A percentile compares a stretch with the other conserved stretches of the same genome.
phyloP scores from a whole-genome alignment of 345 rosid genomes.

The Eucalyptus victrix region DNA sequence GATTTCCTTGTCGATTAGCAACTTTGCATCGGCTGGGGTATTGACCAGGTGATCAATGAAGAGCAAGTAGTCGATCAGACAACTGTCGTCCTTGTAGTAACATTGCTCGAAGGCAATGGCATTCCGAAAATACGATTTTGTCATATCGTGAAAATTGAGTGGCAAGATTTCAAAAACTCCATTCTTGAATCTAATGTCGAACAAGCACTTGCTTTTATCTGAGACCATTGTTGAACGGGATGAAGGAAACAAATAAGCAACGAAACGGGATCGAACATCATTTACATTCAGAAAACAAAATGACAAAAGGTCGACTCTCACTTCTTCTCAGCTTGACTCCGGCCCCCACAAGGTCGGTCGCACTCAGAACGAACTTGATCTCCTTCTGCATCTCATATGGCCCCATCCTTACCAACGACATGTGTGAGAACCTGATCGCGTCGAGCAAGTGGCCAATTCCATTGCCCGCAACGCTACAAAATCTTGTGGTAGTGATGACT shows the following conservation, averaged over 20 bases:
- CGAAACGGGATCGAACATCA: neutral
- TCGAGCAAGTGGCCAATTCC: neutral
- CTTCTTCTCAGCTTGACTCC: neutral
- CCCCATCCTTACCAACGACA: neutral
- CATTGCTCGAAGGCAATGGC: constrained; percentile 2
- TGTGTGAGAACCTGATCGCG: neutral
- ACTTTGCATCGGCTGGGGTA: neutral
- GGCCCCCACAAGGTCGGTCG: neutral
- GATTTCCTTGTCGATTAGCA: neutral
- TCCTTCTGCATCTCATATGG: neutral
- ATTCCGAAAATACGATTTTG: neutral
- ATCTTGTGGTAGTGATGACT: neutral
- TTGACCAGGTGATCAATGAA: neutral
- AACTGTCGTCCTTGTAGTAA: neutral
- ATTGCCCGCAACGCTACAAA: neutral
- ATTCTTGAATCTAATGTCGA: neutral
- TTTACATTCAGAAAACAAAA: neutral
- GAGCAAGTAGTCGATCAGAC: neutral
- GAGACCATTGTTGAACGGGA: neutral
- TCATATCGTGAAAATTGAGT: neutral
- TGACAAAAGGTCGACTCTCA: neutral
- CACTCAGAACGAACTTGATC: neutral
- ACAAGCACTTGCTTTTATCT: neutral
- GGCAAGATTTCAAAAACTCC: constrained; percentile 2
- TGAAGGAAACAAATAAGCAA: neutral